A percentile compares a stretch with the other conserved stretches of the same genome.
These are phyloP conservation scores for Evernia prunastri DNA, from an alignment of 495 filamentous ascomycete species.

Conservation along the genomic window DNA sequence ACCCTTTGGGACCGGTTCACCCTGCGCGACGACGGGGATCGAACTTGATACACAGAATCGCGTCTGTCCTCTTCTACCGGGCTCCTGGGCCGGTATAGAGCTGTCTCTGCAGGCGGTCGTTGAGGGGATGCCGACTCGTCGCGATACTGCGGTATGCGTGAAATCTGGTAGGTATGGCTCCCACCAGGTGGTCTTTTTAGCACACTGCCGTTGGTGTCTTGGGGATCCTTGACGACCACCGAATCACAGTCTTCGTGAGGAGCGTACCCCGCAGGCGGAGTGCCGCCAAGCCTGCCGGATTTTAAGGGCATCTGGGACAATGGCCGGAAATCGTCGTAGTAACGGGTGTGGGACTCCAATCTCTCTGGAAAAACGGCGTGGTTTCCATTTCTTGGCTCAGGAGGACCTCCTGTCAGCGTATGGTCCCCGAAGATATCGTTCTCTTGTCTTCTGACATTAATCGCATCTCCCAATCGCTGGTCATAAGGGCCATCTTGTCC, in stretches of 20 bases:
- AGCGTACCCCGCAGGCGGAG: conserved; percentile 11
- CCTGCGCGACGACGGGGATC: conserved; percentile 19
- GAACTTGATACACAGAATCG: conserved; percentile 18
- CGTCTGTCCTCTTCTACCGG: conserved; percentile 18
- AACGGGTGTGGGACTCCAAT: background rate
- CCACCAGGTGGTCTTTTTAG: conserved; percentile 11
- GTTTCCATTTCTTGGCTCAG: conserved; percentile 5
- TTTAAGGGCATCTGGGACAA: conserved; percentile 9
- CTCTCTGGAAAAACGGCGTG: background rate
- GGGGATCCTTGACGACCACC: conserved; percentile 11
- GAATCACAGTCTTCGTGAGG: conserved; percentile 14
- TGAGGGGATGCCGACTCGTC: conserved; percentile 24
- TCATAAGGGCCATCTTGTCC: conserved; percentile 17
- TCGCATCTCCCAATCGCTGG: conserved; percentile 2
- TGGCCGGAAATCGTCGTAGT: background rate
- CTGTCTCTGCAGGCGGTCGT: conserved; percentile 17
- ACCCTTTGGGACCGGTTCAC: conserved; percentile 16
- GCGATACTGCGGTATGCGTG: conserved; percentile 14
- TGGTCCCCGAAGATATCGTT: background rate
- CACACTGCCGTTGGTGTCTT: conserved; percentile 10
- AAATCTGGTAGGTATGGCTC: conserved; percentile 1
- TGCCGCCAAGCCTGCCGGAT: background rate
- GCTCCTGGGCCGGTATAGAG: conserved; percentile 25
- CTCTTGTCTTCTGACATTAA: background rate
- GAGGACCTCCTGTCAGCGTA: background rate